Evolutionary conservation across 805 yeast species (phyloP), one percentile per base, ranked within the genome.

Genomic region (Candida germanica): DNA sequence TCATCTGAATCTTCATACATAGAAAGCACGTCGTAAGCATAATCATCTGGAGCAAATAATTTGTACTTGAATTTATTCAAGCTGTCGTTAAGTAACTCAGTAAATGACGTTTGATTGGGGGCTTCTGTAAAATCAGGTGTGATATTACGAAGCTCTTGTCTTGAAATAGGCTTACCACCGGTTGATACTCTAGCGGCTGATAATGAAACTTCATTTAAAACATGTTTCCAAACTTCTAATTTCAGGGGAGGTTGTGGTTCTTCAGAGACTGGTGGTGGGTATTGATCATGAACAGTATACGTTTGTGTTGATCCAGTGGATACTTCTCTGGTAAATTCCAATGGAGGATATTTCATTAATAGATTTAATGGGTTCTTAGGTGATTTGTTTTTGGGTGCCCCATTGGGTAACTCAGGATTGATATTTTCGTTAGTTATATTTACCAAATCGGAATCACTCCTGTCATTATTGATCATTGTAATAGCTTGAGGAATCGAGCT

Each of bases 121-220:
- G 23, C 32, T 3, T 27, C 19, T 6, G 37, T 34, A 33, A 59
- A 56, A 40, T 59, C 65, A 20, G 61, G 44, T 13, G 49, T 49
- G 26, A 59, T 39, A 34, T 50, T 50, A 17, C 47, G 43, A 35
- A 45, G 49, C 27, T 51, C 55, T 6, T 44, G 40, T 10, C 53
- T 43, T 4, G 58, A 40, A 5, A 40, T 37, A 3, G 61, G 57
- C 6, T 51, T 36, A 12, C 51, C 48, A 3, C 68, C 68, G 8
- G 62, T 58, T 3, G 69, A 61, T 2, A 60, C 48, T 21, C 62
- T 43, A 3, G 69, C 69, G 0, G 69, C 68, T 9, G 60, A 47
- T 33, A 61, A 47, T n/a, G 66, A 57, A 18, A 56, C 53, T 16
- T 58, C 66, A 42, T 59, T 61, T 23, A 55, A 43, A 1, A 62